Percentiles rank a stretch among this genome's conserved stretches.
Conservation (phyloP, 1,139 yeast species). For the Debaryomyces robertsiae region DNA sequence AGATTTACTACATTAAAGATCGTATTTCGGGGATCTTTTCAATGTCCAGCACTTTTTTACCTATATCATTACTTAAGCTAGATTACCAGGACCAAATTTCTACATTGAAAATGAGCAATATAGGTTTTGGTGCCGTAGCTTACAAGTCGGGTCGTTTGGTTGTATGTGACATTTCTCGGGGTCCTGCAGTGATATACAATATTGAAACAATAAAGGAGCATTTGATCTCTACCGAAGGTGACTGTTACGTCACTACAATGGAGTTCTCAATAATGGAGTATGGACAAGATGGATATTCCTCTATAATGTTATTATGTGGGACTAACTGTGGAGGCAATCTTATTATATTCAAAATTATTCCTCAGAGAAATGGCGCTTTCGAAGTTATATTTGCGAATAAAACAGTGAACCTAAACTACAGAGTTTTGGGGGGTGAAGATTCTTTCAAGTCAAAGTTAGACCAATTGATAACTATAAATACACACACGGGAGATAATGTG, state of each 20-base stretch:
- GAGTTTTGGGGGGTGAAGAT: conserved; percentile 30
- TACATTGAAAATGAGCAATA: conserved; percentile 65
- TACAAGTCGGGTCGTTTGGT: conserved; percentile 74
- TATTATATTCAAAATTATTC: conserved; percentile 65
- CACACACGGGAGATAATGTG: conserved; percentile 61
- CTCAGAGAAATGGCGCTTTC: conserved; percentile 70
- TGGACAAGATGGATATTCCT: conserved; percentile 67
- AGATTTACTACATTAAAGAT: conserved; percentile 33
- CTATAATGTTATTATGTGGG: conserved; percentile 75
- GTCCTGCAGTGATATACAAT: conserved; percentile 75
- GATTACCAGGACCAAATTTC: conserved; percentile 49
- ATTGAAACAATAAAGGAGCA: conserved; percentile 43
- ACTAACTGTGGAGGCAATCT: conserved; percentile 76
- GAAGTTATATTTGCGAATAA: conserved; percentile 58
- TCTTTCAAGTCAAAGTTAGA: conserved; percentile 54
- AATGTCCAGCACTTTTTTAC: conserved; percentile 55
- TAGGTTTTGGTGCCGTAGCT: conserved; percentile 86
- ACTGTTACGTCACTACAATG: conserved; percentile 55
- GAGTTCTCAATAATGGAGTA: conserved; percentile 76
- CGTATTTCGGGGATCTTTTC: conserved; percentile 39
- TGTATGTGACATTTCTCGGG: conserved; percentile 76
- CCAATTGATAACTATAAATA: conserved; percentile 60
- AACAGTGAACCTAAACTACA: conserved; percentile 42
- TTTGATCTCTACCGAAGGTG: conserved; percentile 39
- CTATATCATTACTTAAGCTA: conserved; percentile 51